A percentile compares a stretch with the other conserved stretches of the same genome.
phyloP scores from a whole-genome alignment of 2,329 filamentous ascomycete genomes.

The Curvularia hawaiiensis region DNA sequence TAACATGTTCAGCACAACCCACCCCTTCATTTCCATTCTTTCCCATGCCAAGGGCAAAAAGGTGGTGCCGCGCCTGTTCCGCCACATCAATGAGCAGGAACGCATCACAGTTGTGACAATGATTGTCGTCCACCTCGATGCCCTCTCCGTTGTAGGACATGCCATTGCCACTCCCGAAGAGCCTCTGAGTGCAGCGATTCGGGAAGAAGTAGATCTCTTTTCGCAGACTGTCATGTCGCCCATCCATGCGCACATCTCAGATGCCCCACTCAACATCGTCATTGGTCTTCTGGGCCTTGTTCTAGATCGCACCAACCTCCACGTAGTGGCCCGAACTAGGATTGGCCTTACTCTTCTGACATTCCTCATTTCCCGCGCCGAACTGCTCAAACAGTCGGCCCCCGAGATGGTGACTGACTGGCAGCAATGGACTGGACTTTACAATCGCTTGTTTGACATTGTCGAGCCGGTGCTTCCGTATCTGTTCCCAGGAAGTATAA shows the following conservation, averaged over 20 bases:
- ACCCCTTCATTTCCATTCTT: slow-evolving; percentile 95
- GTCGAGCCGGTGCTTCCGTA: slow-evolving; percentile 82
- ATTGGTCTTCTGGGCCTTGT: slow-evolving; percentile 87
- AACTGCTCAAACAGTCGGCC: slow-evolving; percentile 85
- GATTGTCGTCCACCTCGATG: slow-evolving; percentile 91
- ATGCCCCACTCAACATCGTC: slow-evolving; percentile 88
- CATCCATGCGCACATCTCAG: slow-evolving; percentile 86
- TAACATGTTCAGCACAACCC: slow-evolving; percentile 59
- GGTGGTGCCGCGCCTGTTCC: slow-evolving; percentile 91
- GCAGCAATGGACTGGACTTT: slow-evolving; percentile 80
- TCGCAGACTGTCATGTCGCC: slow-evolving; percentile 86
- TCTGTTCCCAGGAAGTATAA: slow-evolving; percentile 91
- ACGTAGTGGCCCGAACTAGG: slow-evolving; percentile 82
- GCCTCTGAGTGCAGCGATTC: slow-evolving; percentile 69
- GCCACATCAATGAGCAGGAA: slow-evolving; percentile 89
- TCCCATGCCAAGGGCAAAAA: slow-evolving; percentile 97
- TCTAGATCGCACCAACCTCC: slow-evolving; percentile 79
- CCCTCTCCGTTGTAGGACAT: slow-evolving; percentile 84
- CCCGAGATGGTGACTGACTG: slow-evolving; percentile 69
- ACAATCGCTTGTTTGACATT: slow-evolving; percentile 84
- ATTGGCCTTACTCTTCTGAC: slow-evolving; percentile 90
- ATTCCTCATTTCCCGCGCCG: slow-evolving; percentile 91
- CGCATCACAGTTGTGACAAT: slow-evolving; percentile 95
- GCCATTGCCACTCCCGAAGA: slow-evolving; percentile 78
- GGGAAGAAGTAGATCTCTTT: slow-evolving; percentile 93